phyloP scores from a whole-genome alignment of 192 early-diverging fungal genomes.

The Entomortierella lignicola region DNA sequence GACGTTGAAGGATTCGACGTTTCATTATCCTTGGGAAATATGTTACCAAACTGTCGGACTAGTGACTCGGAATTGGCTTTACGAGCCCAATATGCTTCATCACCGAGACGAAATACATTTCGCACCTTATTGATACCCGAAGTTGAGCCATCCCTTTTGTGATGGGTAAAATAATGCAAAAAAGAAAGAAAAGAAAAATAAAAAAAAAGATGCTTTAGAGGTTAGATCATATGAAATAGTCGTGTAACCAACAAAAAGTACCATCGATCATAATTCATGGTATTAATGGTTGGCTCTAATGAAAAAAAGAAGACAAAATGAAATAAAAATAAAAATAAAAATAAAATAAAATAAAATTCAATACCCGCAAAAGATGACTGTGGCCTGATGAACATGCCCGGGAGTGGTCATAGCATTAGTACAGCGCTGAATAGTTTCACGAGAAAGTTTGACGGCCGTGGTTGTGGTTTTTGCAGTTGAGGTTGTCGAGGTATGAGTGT shows the following conservation, averaged over 20 bases:
- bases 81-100: constrained; percentile 38
- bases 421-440: constrained; percentile 29
- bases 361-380: constrained; percentile 43
- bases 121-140: constrained; percentile 37
- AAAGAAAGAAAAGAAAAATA: background rate
- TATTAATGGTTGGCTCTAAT: too few relatives aligned
- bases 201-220: too few relatives aligned
- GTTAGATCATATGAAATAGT: too few relatives aligned
- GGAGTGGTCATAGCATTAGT: constrained; percentile 19
- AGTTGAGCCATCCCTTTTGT: constrained; percentile 31
- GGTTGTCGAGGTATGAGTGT: constrained; percentile 42
- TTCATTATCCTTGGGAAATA: too few relatives aligned
- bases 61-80: background rate
- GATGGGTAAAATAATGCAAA: background rate
- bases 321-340: background rate
- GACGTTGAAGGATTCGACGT: too few relatives aligned
- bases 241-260: too few relatives aligned
- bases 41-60: background rate
- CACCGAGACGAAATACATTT: constrained; percentile 34
- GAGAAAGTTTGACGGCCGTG: constrained; percentile 10
- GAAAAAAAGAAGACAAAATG: too few relatives aligned
- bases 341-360: background rate
- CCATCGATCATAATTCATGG: too few relatives aligned
- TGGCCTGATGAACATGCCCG: constrained; percentile 33
- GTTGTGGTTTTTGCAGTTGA: constrained; percentile 33